These are phyloP conservation scores for Babesia caballi DNA, from an alignment of 169 alveolate species.

Conservation along the genomic window DNA sequence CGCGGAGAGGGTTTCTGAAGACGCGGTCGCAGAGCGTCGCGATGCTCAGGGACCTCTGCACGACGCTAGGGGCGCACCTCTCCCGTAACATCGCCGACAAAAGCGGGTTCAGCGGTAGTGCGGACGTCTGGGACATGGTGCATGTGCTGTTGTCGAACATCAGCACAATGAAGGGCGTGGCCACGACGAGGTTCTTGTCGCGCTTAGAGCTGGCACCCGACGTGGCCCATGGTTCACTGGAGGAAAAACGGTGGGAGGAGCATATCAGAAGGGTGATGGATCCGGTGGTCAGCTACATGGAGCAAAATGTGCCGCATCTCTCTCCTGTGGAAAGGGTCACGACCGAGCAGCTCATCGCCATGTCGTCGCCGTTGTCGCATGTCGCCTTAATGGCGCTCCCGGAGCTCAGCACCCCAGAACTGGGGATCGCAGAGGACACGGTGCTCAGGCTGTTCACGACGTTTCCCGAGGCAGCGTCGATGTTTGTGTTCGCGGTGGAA, in stretches of 20 bases:
- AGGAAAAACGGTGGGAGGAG: not conserved
- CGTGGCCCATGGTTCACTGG: not conserved
- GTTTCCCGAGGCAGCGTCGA: conserved; percentile 56
- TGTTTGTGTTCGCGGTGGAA: conserved; percentile 14
- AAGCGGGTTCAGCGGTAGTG: not conserved
- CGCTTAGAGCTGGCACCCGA: not conserved
- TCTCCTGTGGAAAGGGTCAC: not conserved
- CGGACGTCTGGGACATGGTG: conserved; percentile 4
- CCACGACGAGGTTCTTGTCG: not conserved
- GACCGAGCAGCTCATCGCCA: not conserved
- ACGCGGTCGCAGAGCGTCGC: not conserved
- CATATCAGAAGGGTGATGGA: not conserved
- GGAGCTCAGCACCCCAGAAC: not conserved
- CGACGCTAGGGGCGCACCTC: not conserved
- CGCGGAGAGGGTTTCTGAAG: too few species aligned
- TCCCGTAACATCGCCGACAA: not conserved
- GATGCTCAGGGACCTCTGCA: conserved; percentile 12
- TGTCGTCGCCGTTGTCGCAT: conserved; percentile 6
- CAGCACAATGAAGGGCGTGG: not conserved
- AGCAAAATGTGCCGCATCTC: not conserved
- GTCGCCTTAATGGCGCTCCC: conserved; percentile 36
- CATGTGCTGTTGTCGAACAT: not conserved
- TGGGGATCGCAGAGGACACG: conserved; percentile 7
- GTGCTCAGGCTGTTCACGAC: conserved; percentile 33
- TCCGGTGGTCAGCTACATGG: not conserved